These are phyloP conservation scores for Aspergillus hancockii DNA, from an alignment of 495 filamentous ascomycete genomes.

Conservation along the genomic window DNA sequence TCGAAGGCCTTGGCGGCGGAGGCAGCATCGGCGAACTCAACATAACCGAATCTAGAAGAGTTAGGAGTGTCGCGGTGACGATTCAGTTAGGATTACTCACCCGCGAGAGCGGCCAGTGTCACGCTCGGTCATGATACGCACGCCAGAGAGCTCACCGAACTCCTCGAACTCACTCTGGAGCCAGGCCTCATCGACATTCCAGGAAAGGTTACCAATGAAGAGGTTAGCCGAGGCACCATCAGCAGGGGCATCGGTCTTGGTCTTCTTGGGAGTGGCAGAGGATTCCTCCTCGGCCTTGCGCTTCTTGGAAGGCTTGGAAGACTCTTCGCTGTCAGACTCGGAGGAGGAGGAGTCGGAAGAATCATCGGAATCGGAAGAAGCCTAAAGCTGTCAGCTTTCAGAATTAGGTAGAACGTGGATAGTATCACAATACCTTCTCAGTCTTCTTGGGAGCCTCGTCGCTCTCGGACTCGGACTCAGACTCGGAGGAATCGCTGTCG, in stretches of 20 bases:
- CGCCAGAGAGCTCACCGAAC: slow-evolving; percentile 74
- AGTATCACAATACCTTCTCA: slow-evolving; percentile 34
- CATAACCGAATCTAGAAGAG: slow-evolving; percentile 76
- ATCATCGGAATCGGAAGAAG: slow-evolving; percentile 31
- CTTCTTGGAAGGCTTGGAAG: slow-evolving; percentile 69
- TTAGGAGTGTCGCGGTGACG: slow-evolving; percentile 23
- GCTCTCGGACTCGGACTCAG: slow-evolving; percentile 52
- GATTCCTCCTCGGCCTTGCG: slow-evolving; percentile 80
- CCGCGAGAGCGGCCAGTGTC: slow-evolving; percentile 84
- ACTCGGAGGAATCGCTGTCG: slow-evolving; percentile 42
- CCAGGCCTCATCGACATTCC: slow-evolving; percentile 92
- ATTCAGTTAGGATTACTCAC: slow-evolving; percentile 38
- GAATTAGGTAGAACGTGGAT: neutral
- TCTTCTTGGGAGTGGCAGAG: slow-evolving; percentile 72
- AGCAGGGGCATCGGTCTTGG: slow-evolving; percentile 70
- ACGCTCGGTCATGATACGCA: slow-evolving; percentile 82
- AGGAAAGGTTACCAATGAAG: slow-evolving; percentile 92
- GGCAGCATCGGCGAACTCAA: slow-evolving; percentile 75
- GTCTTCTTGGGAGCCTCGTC: slow-evolving; percentile 49
- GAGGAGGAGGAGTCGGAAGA: slow-evolving; percentile 46
- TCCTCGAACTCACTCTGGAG: slow-evolving; percentile 82
- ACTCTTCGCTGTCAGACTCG: slow-evolving; percentile 53
- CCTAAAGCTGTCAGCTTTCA: slow-evolving; percentile 13
- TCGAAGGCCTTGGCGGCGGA: slow-evolving; percentile 75
- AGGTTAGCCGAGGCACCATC: slow-evolving; percentile 69